A percentile compares a stretch with the other conserved stretches of the same genome.
Conservation (phyloP, 2,329 filamentous ascomycete genomes). For the Chaetomium strumarium region DNA sequence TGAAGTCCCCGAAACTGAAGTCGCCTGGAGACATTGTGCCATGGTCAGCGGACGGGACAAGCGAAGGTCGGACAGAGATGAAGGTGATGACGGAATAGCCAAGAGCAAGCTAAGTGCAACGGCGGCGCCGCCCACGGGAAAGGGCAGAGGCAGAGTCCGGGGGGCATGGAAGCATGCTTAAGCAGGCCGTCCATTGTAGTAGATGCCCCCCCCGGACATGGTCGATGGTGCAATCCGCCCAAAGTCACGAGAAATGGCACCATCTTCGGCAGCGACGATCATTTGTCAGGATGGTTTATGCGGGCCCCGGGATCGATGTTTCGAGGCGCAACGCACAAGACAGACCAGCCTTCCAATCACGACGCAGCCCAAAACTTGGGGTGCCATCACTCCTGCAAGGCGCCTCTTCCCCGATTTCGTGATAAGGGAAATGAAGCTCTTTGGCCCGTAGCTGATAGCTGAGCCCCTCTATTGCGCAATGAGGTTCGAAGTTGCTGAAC, state of each 20-base stretch:
- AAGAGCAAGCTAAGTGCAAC: constrained; percentile 24
- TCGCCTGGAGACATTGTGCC: constrained; percentile 49
- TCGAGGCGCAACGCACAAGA: constrained; percentile 22
- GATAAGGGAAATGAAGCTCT: constrained; percentile 21
- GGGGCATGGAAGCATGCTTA: constrained; percentile 19
- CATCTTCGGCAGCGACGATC: constrained; percentile 39
- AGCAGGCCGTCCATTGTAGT: constrained; percentile 21
- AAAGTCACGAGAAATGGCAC: constrained; percentile 57
- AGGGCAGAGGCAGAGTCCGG: constrained; percentile 25
- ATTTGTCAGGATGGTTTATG: constrained; percentile 39
- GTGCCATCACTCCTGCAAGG: constrained; percentile 12
- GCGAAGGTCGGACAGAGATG: not conserved
- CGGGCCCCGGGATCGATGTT: constrained; percentile 16
- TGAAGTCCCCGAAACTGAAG: constrained; percentile 52
- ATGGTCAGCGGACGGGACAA: constrained; percentile 35
- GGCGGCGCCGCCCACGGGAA: constrained; percentile 20
- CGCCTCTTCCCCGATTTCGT: constrained; percentile 15
- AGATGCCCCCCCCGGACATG: constrained; percentile 20
- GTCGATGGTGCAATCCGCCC: constrained; percentile 27
- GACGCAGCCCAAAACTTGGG: constrained; percentile 18
- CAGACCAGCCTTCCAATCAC: constrained; percentile 29
- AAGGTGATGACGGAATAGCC: constrained; percentile 27
- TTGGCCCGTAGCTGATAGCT: constrained; percentile 14
- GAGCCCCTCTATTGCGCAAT: not conserved
- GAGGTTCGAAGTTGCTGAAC: constrained; percentile 9